Base-by-base conservation (phyloP, 805 yeast genomes). In the Kazachstania africana region DNA sequence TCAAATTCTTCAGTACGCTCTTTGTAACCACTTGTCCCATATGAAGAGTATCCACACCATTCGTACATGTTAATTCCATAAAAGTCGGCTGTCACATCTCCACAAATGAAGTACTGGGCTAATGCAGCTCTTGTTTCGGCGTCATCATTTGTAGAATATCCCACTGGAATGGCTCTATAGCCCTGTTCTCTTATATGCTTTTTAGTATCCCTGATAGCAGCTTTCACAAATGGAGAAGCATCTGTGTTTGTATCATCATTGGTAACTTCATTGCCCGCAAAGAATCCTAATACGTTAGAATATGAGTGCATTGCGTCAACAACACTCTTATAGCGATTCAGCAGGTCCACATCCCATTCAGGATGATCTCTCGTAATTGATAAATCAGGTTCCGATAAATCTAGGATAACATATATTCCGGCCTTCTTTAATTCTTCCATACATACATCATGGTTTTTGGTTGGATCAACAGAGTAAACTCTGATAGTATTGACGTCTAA, bases 201-300 rank as follows among this genome's bases (percentile, higher is more conserved):
- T 60, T 82, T 87, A 51, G 71, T 69, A 55, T 88, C 98, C 59
- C 98, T 78, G 39, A 91, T 69, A 12, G 97, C 95, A 19, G 97
- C 95, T 67, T 88, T 91, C 35, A 91, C 94, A 58, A 76, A 88
- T 2, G 96, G 84, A 18, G 96, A 85, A 20, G 96, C 82, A 44
- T 75, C 78, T 10, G 96, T 81, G 59, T 83, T 87, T 29, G 84
- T 62, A 27, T 59, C 61, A 50, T 82, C 84, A 59, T 87, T 88
- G 37, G 88, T 74, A 33, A 91, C 97, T 68, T 88, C 98, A 60
- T 91, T 91, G 39, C 97, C 98, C 18, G 97, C 97, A 60, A 88
- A 87, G 69, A 83, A 87, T 2, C 97, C 98, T 40, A 88, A 66
- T 13, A 83, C 71, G 59, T 88, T 88, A 29, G 77, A 60, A 61